A percentile compares a stretch with the other conserved stretches of the same genome.
Conservation (phyloP, 2,329 filamentous ascomycete species). For the Didymella glomerata region DNA sequence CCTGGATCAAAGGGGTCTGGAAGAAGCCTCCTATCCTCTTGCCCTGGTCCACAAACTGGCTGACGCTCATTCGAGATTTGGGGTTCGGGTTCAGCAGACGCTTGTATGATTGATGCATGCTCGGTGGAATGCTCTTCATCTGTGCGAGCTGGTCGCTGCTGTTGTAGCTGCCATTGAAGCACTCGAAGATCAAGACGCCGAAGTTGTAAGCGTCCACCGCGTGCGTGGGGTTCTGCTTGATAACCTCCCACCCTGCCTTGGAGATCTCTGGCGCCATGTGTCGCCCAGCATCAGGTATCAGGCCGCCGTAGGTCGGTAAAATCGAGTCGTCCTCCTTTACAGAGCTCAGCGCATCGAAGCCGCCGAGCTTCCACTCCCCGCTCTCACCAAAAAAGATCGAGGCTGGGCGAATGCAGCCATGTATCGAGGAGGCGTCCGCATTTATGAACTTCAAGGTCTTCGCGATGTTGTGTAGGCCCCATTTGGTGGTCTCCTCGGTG, state of each 20-base stretch:
- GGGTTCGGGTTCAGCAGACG: slow-evolving; percentile 87
- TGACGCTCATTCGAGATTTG: slow-evolving; percentile 83
- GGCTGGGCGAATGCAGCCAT: slow-evolving; percentile 83
- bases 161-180: slow-evolving; percentile 85
- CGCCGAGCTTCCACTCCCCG: slow-evolving; percentile 96
- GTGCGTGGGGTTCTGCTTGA: slow-evolving; percentile 81
- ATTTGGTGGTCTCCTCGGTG: slow-evolving; percentile 92
- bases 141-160: slow-evolving; percentile 82
- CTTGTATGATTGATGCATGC: slow-evolving; percentile 92
- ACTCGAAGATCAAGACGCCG: slow-evolving; percentile 84
- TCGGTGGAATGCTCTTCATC: slow-evolving; percentile 83
- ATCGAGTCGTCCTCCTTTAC: slow-evolving; percentile 95
- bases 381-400: slow-evolving; percentile 95
- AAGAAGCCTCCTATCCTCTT: slow-evolving; percentile 85
- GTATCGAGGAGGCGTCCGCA: slow-evolving; percentile 87
- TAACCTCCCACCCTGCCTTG: slow-evolving; percentile 87
- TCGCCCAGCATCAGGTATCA: slow-evolving; percentile 82
- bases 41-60: slow-evolving; percentile 89
- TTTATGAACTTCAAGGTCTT: slow-evolving; percentile 97
- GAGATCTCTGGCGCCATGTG: slow-evolving; percentile 89
- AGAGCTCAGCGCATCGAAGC: slow-evolving; percentile 91
- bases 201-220: slow-evolving; percentile 90
- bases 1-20: slow-evolving; percentile 87
- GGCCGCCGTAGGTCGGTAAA: slow-evolving; percentile 88
- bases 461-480: slow-evolving; percentile 90